Evolutionary conservation across 257 asterid species (phyloP).

Genomic region (Fraxinus quadrangulata): DNA sequence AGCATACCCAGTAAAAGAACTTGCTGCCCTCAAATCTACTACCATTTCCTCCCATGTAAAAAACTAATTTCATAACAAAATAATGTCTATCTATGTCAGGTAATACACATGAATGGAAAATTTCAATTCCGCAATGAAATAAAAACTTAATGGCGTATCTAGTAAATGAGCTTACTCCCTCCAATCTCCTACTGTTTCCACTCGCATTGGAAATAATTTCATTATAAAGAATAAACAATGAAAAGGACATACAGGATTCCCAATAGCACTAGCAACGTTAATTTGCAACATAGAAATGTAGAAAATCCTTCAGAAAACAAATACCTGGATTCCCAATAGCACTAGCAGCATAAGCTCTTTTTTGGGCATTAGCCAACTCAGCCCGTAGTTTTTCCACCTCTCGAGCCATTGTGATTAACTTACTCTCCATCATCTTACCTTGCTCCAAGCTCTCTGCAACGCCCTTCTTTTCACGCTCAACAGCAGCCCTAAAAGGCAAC

Average conservation of each 20-base stretch:
- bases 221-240: slow-evolving; percentile 11
- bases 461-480: slow-evolving; percentile 87
- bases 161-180: neutral
- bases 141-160: neutral
- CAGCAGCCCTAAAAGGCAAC: slow-evolving; percentile 66
- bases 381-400: slow-evolving; percentile 97
- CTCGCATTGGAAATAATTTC: neutral
- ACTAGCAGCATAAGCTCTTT: slow-evolving; percentile 69
- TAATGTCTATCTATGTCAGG: neutral
- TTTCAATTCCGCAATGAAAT: neutral
- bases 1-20: neutral
- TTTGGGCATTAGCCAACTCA: slow-evolving; percentile 88
- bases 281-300: slow-evolving; percentile 4
- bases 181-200: neutral
- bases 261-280: neutral
- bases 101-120: neutral
- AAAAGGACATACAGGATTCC: slow-evolving; percentile 10
- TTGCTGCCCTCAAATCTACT: slow-evolving; percentile 1
- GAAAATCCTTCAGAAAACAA: slow-evolving; percentile 6
- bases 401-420: slow-evolving; percentile 75
- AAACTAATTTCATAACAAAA: slow-evolving; percentile 12
- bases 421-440: slow-evolving; percentile 88
- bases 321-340: slow-evolving; percentile 72
- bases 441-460: slow-evolving; percentile 89
- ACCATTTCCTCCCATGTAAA: neutral